These are phyloP conservation scores for Drechslerella dactyloides DNA, from an alignment of 2,329 filamentous ascomycete species.

Conservation along the genomic window DNA sequence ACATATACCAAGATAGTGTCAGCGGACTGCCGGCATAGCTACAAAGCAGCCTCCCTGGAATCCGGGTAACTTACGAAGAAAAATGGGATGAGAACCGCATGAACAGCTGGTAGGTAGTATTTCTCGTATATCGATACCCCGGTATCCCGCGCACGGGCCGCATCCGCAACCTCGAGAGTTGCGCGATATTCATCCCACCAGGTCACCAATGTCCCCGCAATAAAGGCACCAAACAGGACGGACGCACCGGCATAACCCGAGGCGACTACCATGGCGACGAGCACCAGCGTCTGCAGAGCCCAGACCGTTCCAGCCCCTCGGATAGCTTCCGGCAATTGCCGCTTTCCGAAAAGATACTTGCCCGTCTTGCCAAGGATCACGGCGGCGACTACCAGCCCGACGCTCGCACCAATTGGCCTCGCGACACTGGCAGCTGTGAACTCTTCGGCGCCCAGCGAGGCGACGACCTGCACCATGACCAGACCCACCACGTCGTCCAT, in stretches of 20 bases:
- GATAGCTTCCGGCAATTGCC: slow-evolving; percentile 54
- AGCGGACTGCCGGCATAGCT: not conserved
- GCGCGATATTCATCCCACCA: slow-evolving; percentile 64
- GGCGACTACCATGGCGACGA: slow-evolving; percentile 63
- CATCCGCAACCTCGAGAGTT: slow-evolving; percentile 2
- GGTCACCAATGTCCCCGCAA: slow-evolving; percentile 66
- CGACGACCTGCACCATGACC: slow-evolving; percentile 76
- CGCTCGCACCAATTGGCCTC: slow-evolving; percentile 61
- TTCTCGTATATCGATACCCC: slow-evolving; percentile 57
- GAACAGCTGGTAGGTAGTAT: slow-evolving; percentile 59
- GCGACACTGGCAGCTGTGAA: slow-evolving; percentile 53
- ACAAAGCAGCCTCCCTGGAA: no score
- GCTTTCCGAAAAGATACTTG: not conserved
- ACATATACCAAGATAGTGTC: not conserved
- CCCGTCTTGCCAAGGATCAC: slow-evolving; percentile 23
- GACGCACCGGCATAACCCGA: slow-evolving; percentile 69
- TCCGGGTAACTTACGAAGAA: slow-evolving; percentile 77
- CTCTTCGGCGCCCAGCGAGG: slow-evolving; percentile 63
- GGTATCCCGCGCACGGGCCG: not conserved
- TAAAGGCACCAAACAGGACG: slow-evolving; percentile 68
- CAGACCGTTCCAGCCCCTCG: slow-evolving; percentile 57
- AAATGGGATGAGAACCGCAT: slow-evolving; percentile 69
- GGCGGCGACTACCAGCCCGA: slow-evolving; percentile 49
- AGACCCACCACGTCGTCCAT: slow-evolving; percentile 80
- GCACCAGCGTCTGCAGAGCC: slow-evolving; percentile 61